These are phyloP conservation scores for Leccinum pachyderme DNA, from an alignment of 1,284 basidiomycete genomes.

Conservation along the genomic window DNA sequence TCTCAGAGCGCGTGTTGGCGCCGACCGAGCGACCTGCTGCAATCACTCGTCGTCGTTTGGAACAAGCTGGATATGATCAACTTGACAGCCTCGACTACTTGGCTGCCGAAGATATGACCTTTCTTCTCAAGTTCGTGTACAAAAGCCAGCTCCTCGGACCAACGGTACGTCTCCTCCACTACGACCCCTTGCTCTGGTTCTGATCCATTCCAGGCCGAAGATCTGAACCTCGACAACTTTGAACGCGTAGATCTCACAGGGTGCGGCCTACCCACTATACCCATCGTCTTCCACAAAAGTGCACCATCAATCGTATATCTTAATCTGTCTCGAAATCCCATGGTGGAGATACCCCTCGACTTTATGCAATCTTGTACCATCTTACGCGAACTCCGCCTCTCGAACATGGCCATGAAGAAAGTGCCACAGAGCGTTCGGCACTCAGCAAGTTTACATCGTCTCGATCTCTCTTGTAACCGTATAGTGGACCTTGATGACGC, in stretches of 20 bases:
- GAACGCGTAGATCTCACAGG: constrained; percentile 85
- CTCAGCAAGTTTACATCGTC: constrained; percentile 72
- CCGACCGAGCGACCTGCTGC: constrained; percentile 83
- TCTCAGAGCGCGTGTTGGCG: constrained; percentile 75
- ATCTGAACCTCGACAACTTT: constrained; percentile 72
- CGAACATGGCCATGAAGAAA: constrained; percentile 94
- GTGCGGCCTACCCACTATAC: constrained; percentile 85
- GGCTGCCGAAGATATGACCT: constrained; percentile 80
- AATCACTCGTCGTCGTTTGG: constrained; percentile 81
- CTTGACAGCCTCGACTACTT: constrained; percentile 81
- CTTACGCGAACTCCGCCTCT: constrained; percentile 84
- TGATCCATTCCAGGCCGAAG: constrained; percentile 54
- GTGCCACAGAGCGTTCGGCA: constrained; percentile 85
- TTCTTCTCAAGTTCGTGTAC: constrained; percentile 88
- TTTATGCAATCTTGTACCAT: constrained; percentile 90
- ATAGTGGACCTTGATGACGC: constrained; percentile 90
- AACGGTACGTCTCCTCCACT: constrained; percentile 45
- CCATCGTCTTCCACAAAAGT: constrained; percentile 84
- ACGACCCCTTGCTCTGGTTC: background rate
- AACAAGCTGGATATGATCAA: constrained; percentile 90
- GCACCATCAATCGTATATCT: constrained; percentile 86
- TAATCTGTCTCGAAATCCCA: constrained; percentile 92
- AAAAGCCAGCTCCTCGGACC: constrained; percentile 69
- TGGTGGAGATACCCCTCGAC: constrained; percentile 95
- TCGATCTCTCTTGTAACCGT: constrained; percentile 93